These are phyloP conservation scores for Geranium brycei DNA, from an alignment of 345 rosid species.

Conservation along the genomic window DNA sequence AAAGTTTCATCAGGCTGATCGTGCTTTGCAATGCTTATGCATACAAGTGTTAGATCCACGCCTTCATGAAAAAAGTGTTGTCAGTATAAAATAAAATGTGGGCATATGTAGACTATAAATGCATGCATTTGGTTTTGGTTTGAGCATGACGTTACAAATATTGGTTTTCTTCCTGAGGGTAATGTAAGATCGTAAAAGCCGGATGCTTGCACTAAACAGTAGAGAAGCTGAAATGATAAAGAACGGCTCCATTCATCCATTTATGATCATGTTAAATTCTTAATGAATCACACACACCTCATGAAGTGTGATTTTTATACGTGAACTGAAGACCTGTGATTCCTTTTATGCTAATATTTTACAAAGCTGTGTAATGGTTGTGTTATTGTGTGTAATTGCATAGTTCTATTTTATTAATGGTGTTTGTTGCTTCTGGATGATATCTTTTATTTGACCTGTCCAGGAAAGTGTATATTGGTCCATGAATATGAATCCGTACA, in stretches of 20 bases:
- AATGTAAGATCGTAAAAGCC: neutral
- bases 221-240: neutral
- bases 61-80: constrained; percentile 1
- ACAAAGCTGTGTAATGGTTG: neutral
- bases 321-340: neutral
- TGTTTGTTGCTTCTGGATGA: neutral
- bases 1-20: neutral
- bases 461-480: constrained; percentile 47
- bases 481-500: constrained; percentile 41
- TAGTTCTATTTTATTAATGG: neutral
- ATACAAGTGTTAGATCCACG: too few relatives aligned
- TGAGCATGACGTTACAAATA: neutral
- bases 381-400: neutral
- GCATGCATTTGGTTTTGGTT: neutral
- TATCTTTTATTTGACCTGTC: constrained; percentile 1
- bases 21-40: neutral
- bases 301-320: neutral
- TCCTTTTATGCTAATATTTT: neutral
- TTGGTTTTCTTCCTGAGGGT: neutral
- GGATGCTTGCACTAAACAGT: neutral
- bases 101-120: neutral
- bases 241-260: neutral
- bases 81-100: neutral
- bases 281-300: neutral
- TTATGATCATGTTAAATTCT: neutral